phyloP scores from a whole-genome alignment of 306 rosid species.

The Cicer cuneatum region DNA sequence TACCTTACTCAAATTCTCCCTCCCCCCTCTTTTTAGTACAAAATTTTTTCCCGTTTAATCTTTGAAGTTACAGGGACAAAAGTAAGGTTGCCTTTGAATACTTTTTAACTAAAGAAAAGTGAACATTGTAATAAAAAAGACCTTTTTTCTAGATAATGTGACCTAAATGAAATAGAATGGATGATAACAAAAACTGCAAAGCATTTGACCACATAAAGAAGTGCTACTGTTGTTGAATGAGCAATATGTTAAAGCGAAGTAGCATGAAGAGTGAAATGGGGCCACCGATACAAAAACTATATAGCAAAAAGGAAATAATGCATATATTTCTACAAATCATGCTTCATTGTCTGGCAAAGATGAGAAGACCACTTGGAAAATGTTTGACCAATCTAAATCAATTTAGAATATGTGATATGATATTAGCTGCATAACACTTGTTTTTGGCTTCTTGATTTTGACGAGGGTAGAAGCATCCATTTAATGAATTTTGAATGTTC shows the following conservation, averaged over 20 bases:
- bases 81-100: neutral
- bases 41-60: neutral
- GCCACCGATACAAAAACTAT: neutral
- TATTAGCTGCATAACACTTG: neutral
- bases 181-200: neutral
- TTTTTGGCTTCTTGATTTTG: neutral
- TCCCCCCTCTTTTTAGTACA: too few relatives aligned
- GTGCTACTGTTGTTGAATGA: neutral
- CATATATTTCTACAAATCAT: neutral
- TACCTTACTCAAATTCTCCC: too few relatives aligned
- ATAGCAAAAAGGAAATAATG: neutral
- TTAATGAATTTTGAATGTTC: neutral
- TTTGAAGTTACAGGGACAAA: neutral
- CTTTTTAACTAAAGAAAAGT: neutral
- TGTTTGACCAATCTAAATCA: slow-evolving; percentile 28
- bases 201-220: slow-evolving; percentile 20
- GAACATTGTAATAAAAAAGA: too few relatives aligned
- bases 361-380: slow-evolving; percentile 2
- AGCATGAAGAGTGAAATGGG: slow-evolving; percentile 2
- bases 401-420: slow-evolving; percentile 14
- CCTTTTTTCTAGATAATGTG: neutral
- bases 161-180: neutral
- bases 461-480: neutral
- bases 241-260: neutral
- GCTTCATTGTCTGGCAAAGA: neutral